Evolutionary conservation across 306 rosid species (phyloP), one percentile per base, ranked within the genome.

Genomic region (Inga oerstediana): DNA sequence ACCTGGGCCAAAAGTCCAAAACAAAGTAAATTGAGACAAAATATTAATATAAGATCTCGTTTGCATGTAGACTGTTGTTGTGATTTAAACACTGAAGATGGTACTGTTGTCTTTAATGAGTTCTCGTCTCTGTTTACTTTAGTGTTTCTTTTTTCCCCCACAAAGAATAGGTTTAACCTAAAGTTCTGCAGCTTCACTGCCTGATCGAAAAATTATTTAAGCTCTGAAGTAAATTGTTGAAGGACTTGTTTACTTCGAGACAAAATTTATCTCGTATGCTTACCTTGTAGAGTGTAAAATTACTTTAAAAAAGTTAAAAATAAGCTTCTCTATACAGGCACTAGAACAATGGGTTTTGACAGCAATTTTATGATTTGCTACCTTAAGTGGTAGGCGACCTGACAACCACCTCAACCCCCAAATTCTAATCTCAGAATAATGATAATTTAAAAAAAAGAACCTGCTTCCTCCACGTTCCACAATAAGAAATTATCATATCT

Each of bases 351-450:
- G 79, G 43, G 82, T 24, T 37, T 34, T 64, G 68, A 56, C 58
- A 48, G 75, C 79, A 83, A 83, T 77, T 87, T 59, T 80, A 76
- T 39, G 76, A 78, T 80, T 81, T 79, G 45, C 30, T 78, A 49
- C 86, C 77, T 83, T 81, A 48, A 80, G 56, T 81, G 86, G 73
- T 86, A 77, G 85, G 84, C 84, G 80, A 80, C 87, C 76, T 59
- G 82, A 82, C 91, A 90, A 88, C 90, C 79, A 87, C 84, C 86
- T 75, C 83, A 83, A 84, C 52, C 76, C 84, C 77, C 73, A 67
- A 78, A 46, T 46, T 80, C 69, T 44, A 30, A 74, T 71, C 58
- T 58, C 45, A 20, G 17, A 72, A 45, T 72, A 8, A 44, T 43
- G 5, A 7, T 20, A 56, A 56, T 19, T 3, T 3, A 24, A 59